These are phyloP conservation scores for Nannochloropsis granulata DNA, from an alignment of 108 stramenopile genomes.

Conservation along the genomic window DNA sequence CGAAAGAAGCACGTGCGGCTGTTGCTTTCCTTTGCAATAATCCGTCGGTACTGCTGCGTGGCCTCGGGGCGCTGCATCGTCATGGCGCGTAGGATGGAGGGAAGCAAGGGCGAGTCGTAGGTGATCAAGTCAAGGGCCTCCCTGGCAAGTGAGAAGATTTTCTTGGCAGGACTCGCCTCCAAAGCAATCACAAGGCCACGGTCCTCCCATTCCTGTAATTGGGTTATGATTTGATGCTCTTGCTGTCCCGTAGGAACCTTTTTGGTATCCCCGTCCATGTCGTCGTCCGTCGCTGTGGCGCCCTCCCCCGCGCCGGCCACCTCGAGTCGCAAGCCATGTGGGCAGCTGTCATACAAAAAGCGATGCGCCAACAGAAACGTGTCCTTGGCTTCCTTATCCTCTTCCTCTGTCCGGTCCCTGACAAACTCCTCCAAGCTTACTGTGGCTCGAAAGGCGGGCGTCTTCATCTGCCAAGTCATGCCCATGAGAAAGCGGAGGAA, in stretches of 20 bases:
- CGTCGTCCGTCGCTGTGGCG: background rate
- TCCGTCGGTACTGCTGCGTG: background rate
- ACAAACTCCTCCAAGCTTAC: background rate
- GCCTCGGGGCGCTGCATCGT: background rate
- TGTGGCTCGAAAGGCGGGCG: background rate
- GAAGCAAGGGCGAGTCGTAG: background rate
- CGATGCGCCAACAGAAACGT: background rate
- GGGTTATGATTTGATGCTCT: background rate
- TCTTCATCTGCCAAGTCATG: background rate
- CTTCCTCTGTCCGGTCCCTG: background rate
- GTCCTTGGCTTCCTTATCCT: background rate
- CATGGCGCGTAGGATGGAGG: background rate
- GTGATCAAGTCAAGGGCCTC: background rate
- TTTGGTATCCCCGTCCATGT: background rate
- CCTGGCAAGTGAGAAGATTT: background rate
- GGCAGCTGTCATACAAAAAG: background rate
- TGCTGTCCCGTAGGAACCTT: background rate
- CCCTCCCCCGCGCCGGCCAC: background rate
- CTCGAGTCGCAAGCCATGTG: background rate
- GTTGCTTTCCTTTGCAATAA: background rate
- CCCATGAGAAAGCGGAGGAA: background rate
- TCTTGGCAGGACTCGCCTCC: background rate
- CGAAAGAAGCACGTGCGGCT: background rate
- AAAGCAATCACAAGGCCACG: background rate
- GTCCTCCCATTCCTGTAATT: background rate